Evolutionary conservation across 2,329 filamentous ascomycete species (phyloP).

Genomic region (Diaporthe vexans): DNA sequence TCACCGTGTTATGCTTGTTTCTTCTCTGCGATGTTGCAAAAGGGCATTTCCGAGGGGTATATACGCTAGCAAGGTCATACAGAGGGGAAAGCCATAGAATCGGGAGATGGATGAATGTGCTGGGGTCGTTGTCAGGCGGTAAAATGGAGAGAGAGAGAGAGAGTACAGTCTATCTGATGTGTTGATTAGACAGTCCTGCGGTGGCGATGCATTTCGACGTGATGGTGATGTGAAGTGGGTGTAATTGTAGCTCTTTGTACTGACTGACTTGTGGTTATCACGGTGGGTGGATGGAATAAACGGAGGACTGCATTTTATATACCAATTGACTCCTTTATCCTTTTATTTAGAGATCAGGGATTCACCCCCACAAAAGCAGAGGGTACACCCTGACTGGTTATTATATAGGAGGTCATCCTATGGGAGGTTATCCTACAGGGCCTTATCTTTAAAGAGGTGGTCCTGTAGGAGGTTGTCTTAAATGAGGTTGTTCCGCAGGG

Average conservation of each 20-base stretch:
- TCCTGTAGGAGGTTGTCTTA: too few relatives aligned
- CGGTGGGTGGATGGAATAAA: neutral
- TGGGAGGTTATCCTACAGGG: too few relatives aligned
- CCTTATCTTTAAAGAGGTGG: too few relatives aligned
- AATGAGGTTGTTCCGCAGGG: too few relatives aligned
- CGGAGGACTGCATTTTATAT: neutral
- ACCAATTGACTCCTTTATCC: too few relatives aligned
- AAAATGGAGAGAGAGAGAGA: neutral
- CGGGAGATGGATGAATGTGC: neutral
- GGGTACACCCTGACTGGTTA: too few relatives aligned
- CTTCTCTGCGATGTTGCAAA: constrained; percentile 1
- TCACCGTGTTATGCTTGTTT: neutral
- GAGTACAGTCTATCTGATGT: neutral
- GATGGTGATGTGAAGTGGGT: neutral
- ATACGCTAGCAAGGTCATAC: neutral
- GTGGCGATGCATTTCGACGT: neutral
- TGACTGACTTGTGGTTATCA: neutral
- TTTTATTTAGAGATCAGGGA: too few relatives aligned
- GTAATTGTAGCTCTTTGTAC: neutral
- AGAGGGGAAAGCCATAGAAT: constrained; percentile 3
- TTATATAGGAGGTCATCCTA: too few relatives aligned
- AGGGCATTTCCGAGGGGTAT: constrained; percentile 20
- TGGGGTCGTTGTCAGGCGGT: neutral
- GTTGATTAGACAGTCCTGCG: neutral
- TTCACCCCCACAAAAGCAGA: too few relatives aligned